A percentile compares a stretch with the other conserved stretches of the same genome.
Conservation (phyloP, 257 asterid genomes). For the Verbascum thapsus region DNA sequence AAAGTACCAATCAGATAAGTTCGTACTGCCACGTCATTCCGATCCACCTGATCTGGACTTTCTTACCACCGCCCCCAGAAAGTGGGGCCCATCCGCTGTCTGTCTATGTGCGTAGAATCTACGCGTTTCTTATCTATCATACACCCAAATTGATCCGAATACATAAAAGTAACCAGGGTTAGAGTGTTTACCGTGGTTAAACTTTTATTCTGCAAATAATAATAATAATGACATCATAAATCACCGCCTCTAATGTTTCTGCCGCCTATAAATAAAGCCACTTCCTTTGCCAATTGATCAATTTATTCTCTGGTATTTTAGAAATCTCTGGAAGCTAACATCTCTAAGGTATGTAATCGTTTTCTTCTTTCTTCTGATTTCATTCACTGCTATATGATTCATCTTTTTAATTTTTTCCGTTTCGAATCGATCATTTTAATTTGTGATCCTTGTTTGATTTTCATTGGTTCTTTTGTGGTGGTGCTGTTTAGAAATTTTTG, state of each 20-base stretch:
- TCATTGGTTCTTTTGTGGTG: too few species aligned
- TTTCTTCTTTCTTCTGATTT: too few species aligned
- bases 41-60: neutral
- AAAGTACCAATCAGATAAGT: too few species aligned
- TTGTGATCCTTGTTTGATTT: too few species aligned
- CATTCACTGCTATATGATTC: too few species aligned
- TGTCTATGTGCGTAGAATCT: conserved; percentile 30
- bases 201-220: conserved; percentile 15
- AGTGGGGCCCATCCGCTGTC: neutral
- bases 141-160: neutral
- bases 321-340: neutral
- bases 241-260: conserved; percentile 19
- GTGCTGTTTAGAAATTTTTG: too few species aligned
- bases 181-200: conserved; percentile 5
- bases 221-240: neutral
- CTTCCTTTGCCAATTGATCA: neutral
- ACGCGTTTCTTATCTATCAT: conserved; percentile 31
- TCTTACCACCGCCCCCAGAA: neutral
- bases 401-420: too few species aligned
- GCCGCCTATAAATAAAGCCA: conserved; percentile 28
- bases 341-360: neutral
- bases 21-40: too few species aligned
- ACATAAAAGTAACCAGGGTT: conserved; percentile 11
- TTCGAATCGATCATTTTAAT: too few species aligned
- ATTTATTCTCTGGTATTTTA: neutral